Base-by-base conservation (phyloP, 1,139 yeast species). In the Yamadazyma membranifaciens region DNA sequence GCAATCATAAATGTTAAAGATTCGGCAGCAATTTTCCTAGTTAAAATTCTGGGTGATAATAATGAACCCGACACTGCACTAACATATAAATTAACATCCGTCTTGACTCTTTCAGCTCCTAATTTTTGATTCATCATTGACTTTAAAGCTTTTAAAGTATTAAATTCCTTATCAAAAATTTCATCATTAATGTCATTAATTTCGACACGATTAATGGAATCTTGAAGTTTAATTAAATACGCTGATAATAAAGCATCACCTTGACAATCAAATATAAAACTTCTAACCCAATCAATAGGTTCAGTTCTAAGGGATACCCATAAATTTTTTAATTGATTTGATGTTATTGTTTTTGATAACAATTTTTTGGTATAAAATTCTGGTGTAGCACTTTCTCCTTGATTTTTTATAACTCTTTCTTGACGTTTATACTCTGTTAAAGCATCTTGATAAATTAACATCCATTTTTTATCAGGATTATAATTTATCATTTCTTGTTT, bases 251-350 rank as follows among this genome's bases (percentile, higher is more conserved):
- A 91, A 2, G 88, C 80, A 46, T 88, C 96, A 36, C 98, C 98
- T 60, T 92, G 97, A 43, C 81, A 78, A 44, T 81, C 85, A 42
- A 88, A 74, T 46, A 72, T 67, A 46, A 92, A 92, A 28, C 73
- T 78, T 43, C 83, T 75, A 1, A 91, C 96, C 98, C 98, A 92
- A 45, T 78, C 83, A 33, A 92, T 76, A 33, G 95, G 95, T 58
- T 91, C 97, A 0, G 98, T 88, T 48, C 98, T 78, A 36, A 92
- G 68, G 34, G 95, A 87, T 4, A 92, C 96, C 86, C 95, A 88
- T 42, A 92, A 72, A 51, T 87, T 87, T 35, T 86, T 87, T 51
- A 92, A 67, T 56, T 89, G 91, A 38, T 79, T 78, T 3, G 83
- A 69, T 5, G 87, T 72, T 40, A 88, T 83, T 29, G 81, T 65